Base-by-base conservation (phyloP, 208 protist species). In the Trypanosoma conorhini region DNA sequence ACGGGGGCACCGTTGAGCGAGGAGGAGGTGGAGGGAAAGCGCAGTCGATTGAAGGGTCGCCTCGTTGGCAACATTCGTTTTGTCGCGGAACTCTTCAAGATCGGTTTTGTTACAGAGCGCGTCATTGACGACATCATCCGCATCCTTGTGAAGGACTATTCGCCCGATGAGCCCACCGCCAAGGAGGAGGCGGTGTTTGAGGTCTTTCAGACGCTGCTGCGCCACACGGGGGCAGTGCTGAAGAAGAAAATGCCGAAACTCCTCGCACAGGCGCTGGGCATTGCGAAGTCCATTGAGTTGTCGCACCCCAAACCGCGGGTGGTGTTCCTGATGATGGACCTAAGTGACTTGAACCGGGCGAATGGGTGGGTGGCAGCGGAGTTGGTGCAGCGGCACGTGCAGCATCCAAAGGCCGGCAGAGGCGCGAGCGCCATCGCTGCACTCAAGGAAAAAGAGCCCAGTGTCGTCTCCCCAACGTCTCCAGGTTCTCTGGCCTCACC, bases 21-120 rank as follows among this genome's bases (percentile, higher is more conserved):
- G 56, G 91, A 93, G 74, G 88, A 92, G 70, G 74, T 89, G 60
- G 83, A 89, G 55, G 69, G 84, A 76, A 90, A 89, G 73, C 81
- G 81, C 22, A 77, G 59, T 2, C 81, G 83, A 30, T 76, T 92
- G 52, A 93, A 92, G 79, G 72, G 84, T 67, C 85, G 88, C 30
- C 81, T 93, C 26, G 81, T 92, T 13, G 91, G 86, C 58, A 96
- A 93, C 76, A 87, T 93, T 67, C 92, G 89, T 42, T 96, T 96
- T 69, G 78, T 94, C 10, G 88, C 84, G 19, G 85, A 96, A 81
- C 86, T 96, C 2, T 93, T 85, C 71, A 90, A 87, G 46, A 78
- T 88, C 21, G 72, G 85, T 51, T 55, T 96, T 56, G 70, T 96
- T 22, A 83, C 80, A 22, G 82, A 83, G 31, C 44, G 62, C 19